These are phyloP conservation scores for Cladosporium colombiae DNA, from an alignment of 2,329 filamentous ascomycete species.

Conservation along the genomic window DNA sequence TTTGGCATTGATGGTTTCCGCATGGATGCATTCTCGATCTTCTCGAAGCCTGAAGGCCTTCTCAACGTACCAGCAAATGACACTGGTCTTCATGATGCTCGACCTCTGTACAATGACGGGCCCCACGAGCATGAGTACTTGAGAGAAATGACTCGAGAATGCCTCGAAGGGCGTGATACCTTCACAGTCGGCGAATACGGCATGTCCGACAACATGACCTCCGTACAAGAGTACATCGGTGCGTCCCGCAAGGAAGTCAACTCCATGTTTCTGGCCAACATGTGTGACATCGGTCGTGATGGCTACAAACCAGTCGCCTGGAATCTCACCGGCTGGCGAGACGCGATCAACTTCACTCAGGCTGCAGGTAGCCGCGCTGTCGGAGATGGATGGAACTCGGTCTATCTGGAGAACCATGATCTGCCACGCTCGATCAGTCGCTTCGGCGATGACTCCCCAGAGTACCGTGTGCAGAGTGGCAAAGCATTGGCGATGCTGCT, in stretches of 20 bases:
- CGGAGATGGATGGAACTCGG: slow-evolving; percentile 60
- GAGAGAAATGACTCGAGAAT: slow-evolving; percentile 43
- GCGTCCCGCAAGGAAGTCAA: slow-evolving; percentile 15
- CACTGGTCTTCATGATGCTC: slow-evolving; percentile 15
- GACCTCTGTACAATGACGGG: slow-evolving; percentile 34
- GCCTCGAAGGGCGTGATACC: slow-evolving; percentile 34
- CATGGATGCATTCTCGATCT: slow-evolving; percentile 29
- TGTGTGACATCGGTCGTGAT: slow-evolving; percentile 12
- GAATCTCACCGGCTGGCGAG: slow-evolving; percentile 28
- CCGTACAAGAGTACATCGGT: slow-evolving; percentile 13
- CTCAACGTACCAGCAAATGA: slow-evolving; percentile 29
- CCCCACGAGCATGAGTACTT: slow-evolving; percentile 52
- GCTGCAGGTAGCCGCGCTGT: slow-evolving; percentile 56
- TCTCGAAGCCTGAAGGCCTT: slow-evolving; percentile 30
- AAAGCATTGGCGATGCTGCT: slow-evolving; percentile 63
- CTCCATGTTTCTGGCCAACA: slow-evolving; percentile 19
- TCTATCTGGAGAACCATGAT: slow-evolving; percentile 68
- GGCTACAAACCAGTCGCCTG: slow-evolving; percentile 10
- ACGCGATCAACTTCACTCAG: slow-evolving; percentile 32
- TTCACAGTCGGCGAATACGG: slow-evolving; percentile 54
- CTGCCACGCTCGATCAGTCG: slow-evolving; percentile 59
- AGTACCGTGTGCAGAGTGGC: slow-evolving; percentile 52
- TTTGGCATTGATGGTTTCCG: slow-evolving; percentile 59
- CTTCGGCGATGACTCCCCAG: slow-evolving; percentile 53
- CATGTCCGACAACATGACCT: slow-evolving; percentile 17